Percentiles rank a stretch among this genome's conserved stretches.
phyloP scores from a whole-genome alignment of 2,329 filamentous ascomycete species.

The Diaporthe sp. region DNA sequence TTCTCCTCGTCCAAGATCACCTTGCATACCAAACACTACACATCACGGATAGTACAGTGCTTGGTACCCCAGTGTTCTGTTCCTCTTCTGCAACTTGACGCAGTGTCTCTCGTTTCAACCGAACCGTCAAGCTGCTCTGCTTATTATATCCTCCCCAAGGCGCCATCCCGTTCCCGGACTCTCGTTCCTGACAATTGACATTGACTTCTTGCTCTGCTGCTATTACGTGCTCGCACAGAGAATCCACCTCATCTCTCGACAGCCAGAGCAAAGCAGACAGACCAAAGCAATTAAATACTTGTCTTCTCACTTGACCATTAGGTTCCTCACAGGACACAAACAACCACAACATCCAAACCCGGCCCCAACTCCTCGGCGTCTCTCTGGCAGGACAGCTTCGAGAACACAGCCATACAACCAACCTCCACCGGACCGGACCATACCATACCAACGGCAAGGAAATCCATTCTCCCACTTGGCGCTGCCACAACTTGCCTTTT shows the following conservation, averaged over 20 bases:
- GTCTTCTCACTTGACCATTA: slow-evolving; percentile 11
- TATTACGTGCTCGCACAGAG: slow-evolving; percentile 31
- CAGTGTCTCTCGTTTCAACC: slow-evolving; percentile 35
- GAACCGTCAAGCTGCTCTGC: slow-evolving; percentile 7
- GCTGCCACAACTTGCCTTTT: slow-evolving; percentile 2
- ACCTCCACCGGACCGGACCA: not conserved
- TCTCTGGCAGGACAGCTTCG: not conserved
- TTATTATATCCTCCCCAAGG: slow-evolving; percentile 28
- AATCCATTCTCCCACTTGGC: not conserved
- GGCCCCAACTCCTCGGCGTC: slow-evolving; percentile 5
- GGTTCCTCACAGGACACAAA: not conserved
- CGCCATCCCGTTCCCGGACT: slow-evolving; percentile 32
- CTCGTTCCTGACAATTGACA: slow-evolving; percentile 21
- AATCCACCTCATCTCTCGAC: slow-evolving; percentile 18
- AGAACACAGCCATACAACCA: not conserved
- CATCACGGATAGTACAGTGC: not conserved
- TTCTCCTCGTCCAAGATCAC: slow-evolving; percentile 9
- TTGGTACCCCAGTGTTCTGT: not conserved
- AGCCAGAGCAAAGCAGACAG: slow-evolving; percentile 2
- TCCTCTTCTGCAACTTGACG: slow-evolving; percentile 31
- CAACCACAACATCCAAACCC: not conserved
- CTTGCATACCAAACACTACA: not conserved
- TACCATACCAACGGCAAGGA: not conserved
- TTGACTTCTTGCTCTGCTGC: slow-evolving; percentile 20
- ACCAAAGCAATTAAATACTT: not conserved